phyloP scores from a whole-genome alignment of 75 land plant species.

The Cryptomeria japonica region DNA sequence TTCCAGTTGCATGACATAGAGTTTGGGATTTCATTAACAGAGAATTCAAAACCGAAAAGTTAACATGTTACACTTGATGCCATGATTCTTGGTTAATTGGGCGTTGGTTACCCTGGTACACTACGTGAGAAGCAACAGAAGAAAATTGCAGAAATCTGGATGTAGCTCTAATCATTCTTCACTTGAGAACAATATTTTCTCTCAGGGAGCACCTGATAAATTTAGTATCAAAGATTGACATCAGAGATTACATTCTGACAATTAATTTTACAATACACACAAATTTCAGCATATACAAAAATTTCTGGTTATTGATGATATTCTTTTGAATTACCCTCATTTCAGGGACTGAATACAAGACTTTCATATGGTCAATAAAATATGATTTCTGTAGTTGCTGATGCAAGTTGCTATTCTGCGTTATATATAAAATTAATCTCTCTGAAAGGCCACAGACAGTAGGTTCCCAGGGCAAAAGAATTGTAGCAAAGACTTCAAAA shows the following conservation, averaged over 20 bases:
- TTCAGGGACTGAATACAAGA: background rate
- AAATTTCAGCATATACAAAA: background rate
- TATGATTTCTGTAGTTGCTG: background rate
- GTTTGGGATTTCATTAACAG: background rate
- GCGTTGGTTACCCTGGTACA: background rate
- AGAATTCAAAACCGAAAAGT: too few species aligned
- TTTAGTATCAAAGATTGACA: background rate
- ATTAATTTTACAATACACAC: conserved; percentile 14
- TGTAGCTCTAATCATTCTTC: background rate
- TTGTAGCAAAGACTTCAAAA: background rate
- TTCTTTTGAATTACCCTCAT: background rate
- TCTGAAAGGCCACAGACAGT: background rate
- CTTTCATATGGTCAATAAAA: background rate
- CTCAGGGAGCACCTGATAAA: background rate
- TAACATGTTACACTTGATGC: too few species aligned
- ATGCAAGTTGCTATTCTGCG: background rate
- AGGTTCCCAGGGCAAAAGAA: background rate
- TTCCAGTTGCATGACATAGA: background rate
- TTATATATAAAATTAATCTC: background rate
- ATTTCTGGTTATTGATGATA: background rate
- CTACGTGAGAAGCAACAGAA: conserved; percentile 23
- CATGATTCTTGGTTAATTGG: background rate
- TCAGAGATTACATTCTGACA: background rate
- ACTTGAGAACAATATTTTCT: background rate
- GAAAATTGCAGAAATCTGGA: background rate